Base-by-base conservation (phyloP, 2,329 filamentous ascomycete genomes). In the Penicillium rolfsii region DNA sequence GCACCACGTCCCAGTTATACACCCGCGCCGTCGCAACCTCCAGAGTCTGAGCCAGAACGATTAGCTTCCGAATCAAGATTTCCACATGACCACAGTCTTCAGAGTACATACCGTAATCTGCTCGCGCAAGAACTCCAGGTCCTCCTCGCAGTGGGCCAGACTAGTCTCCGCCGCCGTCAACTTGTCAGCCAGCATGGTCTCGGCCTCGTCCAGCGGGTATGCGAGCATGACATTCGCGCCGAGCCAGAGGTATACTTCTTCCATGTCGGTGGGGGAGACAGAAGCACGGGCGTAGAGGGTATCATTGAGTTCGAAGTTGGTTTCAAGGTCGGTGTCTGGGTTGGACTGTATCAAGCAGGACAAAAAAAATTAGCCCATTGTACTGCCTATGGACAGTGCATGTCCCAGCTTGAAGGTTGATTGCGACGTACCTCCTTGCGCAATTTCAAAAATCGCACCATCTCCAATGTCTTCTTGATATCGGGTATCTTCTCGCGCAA, bases 1-100 rank as follows among this genome's bases (percentile, higher is more conserved):
- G 91, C 46, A 94, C 91, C 4, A 99, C 93, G 73, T 99, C 95
- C 94, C 95, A 98, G 78, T 99, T 99, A 79, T 99, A 98, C n/a
- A 99, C 93, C 66, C 95, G 85, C 24, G 95, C 95, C 43, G 94
- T 93, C 4, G 95, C 95, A 36, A 99, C 95, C 78, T 99, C 95
- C 82, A 99, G 89, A 0, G 93, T 97, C 91, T 96, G 67, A 11
- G 8, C n/a, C 45, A 19, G 38, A n/a, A 61, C 35, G 28, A 55
- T 26, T 30, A 45, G 43, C 28, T 33, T 33, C 9, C 11, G 30
- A 11, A 33, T 8, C 30, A 33, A 33, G 3, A 4, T 33, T 11
- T 50, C 28, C 19, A 14, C 3, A 35, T 9, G 14, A 12, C 5
- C 5, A 30, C 2, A 19, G 19, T 19, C 19, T 19, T 36, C 2